These are phyloP conservation scores for Serendipita indica DNA, from an alignment of 768 basidiomycete species.

Conservation along the genomic window DNA sequence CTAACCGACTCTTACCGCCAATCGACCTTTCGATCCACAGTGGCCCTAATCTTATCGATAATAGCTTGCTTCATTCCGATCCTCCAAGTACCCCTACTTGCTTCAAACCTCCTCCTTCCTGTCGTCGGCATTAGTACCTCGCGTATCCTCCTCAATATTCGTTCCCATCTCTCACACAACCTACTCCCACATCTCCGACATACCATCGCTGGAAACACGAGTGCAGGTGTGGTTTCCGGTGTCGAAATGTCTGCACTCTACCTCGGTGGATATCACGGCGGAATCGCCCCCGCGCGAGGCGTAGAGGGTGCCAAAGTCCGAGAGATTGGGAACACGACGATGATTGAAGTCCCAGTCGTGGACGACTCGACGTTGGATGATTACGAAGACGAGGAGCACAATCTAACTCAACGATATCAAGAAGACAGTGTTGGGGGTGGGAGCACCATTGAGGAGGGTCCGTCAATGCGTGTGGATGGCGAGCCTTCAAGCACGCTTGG, in stretches of 20 bases:
- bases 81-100: neutral
- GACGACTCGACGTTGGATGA: neutral
- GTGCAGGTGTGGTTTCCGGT: neutral
- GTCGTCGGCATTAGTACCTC: neutral
- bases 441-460: neutral
- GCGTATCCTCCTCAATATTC: conserved; percentile 5
- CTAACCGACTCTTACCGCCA: neutral
- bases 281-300: conserved; percentile 3
- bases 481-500: neutral
- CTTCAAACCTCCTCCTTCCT: neutral
- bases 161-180: neutral
- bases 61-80: neutral
- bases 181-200: neutral
- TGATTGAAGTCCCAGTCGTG: neutral
- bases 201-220: too few species aligned
- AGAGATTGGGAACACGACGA: conserved; percentile 9
- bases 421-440: neutral
- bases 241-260: neutral
- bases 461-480: neutral
- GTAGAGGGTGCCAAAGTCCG: neutral
- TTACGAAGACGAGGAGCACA: neutral
- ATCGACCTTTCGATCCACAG: neutral
- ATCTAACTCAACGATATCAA: neutral
- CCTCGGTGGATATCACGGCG: neutral
- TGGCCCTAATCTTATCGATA: neutral